A percentile compares a stretch with the other conserved stretches of the same genome.
Evolutionary conservation across 345 rosid species (phyloP).

Genomic region (Ceriops decandra): DNA sequence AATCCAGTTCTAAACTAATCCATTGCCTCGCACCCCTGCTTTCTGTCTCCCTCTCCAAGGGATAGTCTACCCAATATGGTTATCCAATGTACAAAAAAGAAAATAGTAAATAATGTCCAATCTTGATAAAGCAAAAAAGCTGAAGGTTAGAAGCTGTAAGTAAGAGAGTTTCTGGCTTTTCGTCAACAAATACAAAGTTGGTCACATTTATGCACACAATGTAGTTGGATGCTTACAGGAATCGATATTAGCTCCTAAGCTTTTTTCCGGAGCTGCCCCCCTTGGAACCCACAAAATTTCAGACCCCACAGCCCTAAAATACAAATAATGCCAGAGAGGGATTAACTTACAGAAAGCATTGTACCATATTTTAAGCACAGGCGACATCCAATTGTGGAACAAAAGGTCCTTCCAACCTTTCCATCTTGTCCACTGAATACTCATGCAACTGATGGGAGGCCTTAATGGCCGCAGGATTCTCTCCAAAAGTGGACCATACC

Average conservation of each 20-base stretch:
- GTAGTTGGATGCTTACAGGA: too few species aligned
- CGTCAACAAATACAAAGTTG: too few species aligned
- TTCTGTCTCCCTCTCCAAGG: too few species aligned
- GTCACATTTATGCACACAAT: too few species aligned
- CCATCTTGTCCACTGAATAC: background rate
- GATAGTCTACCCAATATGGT: too few species aligned
- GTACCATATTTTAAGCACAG: background rate
- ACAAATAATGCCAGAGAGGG: background rate
- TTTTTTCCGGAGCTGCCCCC: background rate
- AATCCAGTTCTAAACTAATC: too few species aligned
- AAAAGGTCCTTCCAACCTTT: background rate
- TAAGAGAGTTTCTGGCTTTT: too few species aligned
- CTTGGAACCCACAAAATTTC: conserved; percentile 18
- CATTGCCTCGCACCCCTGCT: too few species aligned
- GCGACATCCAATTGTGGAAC: background rate
- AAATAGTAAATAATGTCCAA: too few species aligned
- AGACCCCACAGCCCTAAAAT: conserved; percentile 3
- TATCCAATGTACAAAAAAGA: too few species aligned
- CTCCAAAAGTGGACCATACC: conserved; percentile 9
- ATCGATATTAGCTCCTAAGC: background rate
- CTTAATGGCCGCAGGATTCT: conserved; percentile 7
- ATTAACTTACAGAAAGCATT: conserved; percentile 3
- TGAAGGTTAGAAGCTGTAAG: too few species aligned
- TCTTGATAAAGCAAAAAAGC: too few species aligned
- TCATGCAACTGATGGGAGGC: background rate